Evolutionary conservation across 2,329 filamentous ascomycete genomes (phyloP).

Genomic region (Calonectria naviculata): DNA sequence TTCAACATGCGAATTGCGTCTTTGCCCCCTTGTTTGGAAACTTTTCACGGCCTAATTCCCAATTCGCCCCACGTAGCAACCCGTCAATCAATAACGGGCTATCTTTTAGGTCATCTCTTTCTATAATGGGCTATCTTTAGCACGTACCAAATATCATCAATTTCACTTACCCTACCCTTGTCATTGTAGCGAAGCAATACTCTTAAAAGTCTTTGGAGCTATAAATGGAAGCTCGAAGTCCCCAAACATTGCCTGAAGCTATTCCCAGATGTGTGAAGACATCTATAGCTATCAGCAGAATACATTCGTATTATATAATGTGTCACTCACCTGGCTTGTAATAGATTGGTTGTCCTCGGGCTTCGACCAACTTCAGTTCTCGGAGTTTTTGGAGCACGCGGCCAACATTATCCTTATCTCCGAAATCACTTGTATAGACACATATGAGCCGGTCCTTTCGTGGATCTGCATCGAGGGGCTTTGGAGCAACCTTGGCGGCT

Average conservation of each 20-base stretch:
- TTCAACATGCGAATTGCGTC: background rate
- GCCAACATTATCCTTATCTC: constrained; percentile 73
- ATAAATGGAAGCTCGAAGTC: constrained; percentile 69
- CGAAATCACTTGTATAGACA: constrained; percentile 82
- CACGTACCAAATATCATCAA: background rate
- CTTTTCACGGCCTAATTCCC: background rate
- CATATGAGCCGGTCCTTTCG: constrained; percentile 72
- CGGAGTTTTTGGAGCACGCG: constrained; percentile 73
- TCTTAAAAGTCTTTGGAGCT: constrained; percentile 48
- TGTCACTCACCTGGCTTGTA: constrained; percentile 77
- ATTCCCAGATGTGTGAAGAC: constrained; percentile 76
- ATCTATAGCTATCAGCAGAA: constrained; percentile 56
- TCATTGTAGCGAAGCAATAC: no score
- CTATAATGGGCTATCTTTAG: background rate
- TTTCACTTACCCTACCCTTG: no score
- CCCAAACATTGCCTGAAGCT: constrained; percentile 69
- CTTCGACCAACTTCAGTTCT: constrained; percentile 69
- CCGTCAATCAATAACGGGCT: no score
- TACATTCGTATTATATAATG: background rate
- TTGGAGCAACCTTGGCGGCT: constrained; percentile 76
- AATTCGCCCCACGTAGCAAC: no score
- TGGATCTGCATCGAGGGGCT: constrained; percentile 52
- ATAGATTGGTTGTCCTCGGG: constrained; percentile 67
- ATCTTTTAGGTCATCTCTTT: background rate
- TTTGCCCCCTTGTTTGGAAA: background rate